A percentile compares a stretch with the other conserved stretches of the same genome.
These are phyloP conservation scores for Claviceps purpurea DNA, from an alignment of 2,329 filamentous ascomycete genomes.

Conservation along the genomic window DNA sequence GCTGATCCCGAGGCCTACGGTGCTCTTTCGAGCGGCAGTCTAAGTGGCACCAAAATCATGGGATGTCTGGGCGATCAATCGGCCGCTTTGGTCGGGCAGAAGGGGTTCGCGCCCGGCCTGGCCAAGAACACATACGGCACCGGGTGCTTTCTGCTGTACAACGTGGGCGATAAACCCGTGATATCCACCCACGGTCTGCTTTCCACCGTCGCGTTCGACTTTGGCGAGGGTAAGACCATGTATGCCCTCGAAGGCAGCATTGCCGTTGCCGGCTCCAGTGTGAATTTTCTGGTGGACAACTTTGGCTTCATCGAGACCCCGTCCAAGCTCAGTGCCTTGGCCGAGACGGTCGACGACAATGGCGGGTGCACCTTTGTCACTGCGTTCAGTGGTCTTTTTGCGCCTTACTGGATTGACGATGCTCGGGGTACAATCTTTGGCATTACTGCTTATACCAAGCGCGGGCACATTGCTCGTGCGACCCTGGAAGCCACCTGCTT, in stretches of 20 bases:
- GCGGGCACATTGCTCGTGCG: slow-evolving; percentile 64
- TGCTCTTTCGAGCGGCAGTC: slow-evolving; percentile 40
- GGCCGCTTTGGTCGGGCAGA: slow-evolving; percentile 66
- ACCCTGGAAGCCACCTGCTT: slow-evolving; percentile 73
- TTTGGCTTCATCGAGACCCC: slow-evolving; percentile 39
- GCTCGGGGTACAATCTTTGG: slow-evolving; percentile 69
- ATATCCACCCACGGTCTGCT: slow-evolving; percentile 66
- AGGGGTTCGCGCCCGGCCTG: slow-evolving; percentile 59
- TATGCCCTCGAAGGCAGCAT: slow-evolving; percentile 70
- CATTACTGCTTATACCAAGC: slow-evolving; percentile 63
- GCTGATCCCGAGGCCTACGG: slow-evolving; percentile 59
- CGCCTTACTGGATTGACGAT: slow-evolving; percentile 77
- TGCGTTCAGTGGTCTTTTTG: slow-evolving; percentile 68
- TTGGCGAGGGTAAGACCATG: slow-evolving; percentile 51
- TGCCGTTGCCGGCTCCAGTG: slow-evolving; percentile 61
- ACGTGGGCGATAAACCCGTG: slow-evolving; percentile 66
- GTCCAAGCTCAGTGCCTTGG: slow-evolving; percentile 30
- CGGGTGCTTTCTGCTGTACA: slow-evolving; percentile 74
- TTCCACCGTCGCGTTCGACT: slow-evolving; percentile 65
- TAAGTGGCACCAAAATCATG: slow-evolving; percentile 57
- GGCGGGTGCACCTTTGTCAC: slow-evolving; percentile 68
- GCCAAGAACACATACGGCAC: slow-evolving; percentile 84
- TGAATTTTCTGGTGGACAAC: slow-evolving; percentile 54
- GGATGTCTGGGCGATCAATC: slow-evolving; percentile 75
- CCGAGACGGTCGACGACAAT: slow-evolving; percentile 46